Evolutionary conservation across 148 eudicot species (phyloP).

Genomic region (Amaranthus palmeri): DNA sequence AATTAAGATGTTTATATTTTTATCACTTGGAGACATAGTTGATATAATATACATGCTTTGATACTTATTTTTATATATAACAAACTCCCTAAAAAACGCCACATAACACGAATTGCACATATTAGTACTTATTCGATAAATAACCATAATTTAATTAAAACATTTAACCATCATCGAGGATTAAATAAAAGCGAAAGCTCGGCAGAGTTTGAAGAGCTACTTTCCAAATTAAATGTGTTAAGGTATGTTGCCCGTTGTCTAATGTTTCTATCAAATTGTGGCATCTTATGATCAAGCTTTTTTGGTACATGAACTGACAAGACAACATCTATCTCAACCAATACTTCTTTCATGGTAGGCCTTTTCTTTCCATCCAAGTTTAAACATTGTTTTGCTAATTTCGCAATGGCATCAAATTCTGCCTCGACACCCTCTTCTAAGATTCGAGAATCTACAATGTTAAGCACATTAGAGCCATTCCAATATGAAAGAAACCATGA

Average conservation of each 20-base stretch:
- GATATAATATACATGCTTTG: too few species aligned
- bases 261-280: neutral
- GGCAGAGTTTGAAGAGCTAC: too few species aligned
- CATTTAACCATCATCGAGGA: too few species aligned
- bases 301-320: conserved; percentile 8
- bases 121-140: too few species aligned
- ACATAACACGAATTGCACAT: too few species aligned
- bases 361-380: neutral
- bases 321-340: conserved; percentile 10
- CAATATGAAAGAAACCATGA: conserved; percentile 11
- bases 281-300: neutral
- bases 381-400: conserved; percentile 18
- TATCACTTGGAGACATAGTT: too few species aligned
- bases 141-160: too few species aligned
- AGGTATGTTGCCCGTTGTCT: neutral
- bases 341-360: conserved; percentile 28
- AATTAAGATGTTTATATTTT: too few species aligned
- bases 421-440: conserved; percentile 12
- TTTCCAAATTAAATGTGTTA: too few species aligned
- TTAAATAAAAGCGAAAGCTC: too few species aligned
- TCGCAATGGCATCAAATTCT: conserved; percentile 11
- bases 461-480: neutral
- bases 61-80: too few species aligned
- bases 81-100: too few species aligned
- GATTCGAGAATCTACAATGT: conserved; percentile 14